Evolutionary conservation across 768 basidiomycete genomes (phyloP).

Genomic region (Lentinula edodes): DNA sequence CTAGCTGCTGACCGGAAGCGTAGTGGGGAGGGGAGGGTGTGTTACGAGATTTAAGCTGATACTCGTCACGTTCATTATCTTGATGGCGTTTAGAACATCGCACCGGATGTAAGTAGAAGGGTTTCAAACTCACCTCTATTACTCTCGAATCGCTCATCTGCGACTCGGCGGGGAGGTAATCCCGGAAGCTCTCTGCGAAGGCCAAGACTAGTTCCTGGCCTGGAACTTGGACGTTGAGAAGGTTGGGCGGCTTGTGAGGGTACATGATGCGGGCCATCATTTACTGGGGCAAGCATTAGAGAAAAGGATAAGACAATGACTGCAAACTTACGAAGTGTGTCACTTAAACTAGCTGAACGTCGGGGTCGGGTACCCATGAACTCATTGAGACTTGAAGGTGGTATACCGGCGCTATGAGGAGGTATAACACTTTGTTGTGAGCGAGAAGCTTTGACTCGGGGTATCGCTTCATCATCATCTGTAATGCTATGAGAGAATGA

Average conservation of each 20-base stretch:
- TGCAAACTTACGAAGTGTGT: conserved; percentile 29
- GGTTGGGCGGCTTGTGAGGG: conserved; percentile 13
- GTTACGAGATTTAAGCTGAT: conserved; percentile 26
- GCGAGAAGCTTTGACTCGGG: background rate
- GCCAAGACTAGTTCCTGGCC: conserved; percentile 42
- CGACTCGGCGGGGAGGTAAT: conserved; percentile 26
- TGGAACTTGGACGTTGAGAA: conserved; percentile 17
- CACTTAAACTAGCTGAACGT: conserved; percentile 75
- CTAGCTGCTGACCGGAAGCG: conserved; percentile 28
- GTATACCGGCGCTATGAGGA: conserved; percentile 3
- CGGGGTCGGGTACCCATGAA: conserved; percentile 53
- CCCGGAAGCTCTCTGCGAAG: conserved; percentile 17
- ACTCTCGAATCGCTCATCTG: conserved; percentile 24
- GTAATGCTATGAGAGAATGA: background rate
- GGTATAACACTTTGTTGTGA: background rate
- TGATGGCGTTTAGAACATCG: conserved; percentile 4
- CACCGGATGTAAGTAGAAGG: background rate
- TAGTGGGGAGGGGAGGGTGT: conserved; percentile 33
- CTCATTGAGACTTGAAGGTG: conserved; percentile 22
- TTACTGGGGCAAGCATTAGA: conserved; percentile 18
- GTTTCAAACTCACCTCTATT: conserved; percentile 1
- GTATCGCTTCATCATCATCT: conserved; percentile 5
- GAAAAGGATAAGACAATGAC: conserved; percentile 8
- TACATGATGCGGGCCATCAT: conserved; percentile 16
- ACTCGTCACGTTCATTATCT: conserved; percentile 12